A percentile compares a stretch with the other conserved stretches of the same genome.
Evolutionary conservation across 108 stramenopile species (phyloP).

Genomic region (Conticribra guillardii): DNA sequence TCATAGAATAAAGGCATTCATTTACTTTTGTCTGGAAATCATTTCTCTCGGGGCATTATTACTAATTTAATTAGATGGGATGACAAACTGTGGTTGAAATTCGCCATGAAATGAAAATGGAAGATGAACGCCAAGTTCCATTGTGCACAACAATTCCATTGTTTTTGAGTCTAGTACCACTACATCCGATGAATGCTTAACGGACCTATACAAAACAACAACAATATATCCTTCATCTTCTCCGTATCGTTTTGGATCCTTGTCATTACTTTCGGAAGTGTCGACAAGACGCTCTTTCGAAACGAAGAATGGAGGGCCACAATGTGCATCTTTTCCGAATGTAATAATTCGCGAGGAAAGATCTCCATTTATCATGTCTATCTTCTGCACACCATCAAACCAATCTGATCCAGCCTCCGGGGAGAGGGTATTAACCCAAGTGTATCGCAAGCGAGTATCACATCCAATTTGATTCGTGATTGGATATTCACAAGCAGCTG

Average conservation of each 20-base stretch:
- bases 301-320: conserved; percentile 41
- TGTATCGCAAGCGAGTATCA: conserved; percentile 17
- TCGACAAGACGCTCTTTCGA: conserved; percentile 13
- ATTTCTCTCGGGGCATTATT: too few relatives aligned
- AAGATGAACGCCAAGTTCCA: conserved; percentile 34
- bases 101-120: conserved; percentile 55
- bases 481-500: conserved; percentile 12
- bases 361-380: conserved; percentile 29
- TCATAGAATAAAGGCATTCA: too few relatives aligned
- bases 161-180: conserved; percentile 42
- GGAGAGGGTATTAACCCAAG: conserved; percentile 34
- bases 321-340: conserved; percentile 37
- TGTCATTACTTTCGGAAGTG: too few relatives aligned
- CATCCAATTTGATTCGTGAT: neutral
- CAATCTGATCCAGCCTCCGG: too few relatives aligned
- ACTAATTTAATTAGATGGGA: too few relatives aligned
- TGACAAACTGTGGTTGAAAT: conserved; percentile 10
- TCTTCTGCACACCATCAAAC: conserved; percentile 38
- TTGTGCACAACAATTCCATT: conserved; percentile 17
- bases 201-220: conserved; percentile 28
- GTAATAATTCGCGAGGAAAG: conserved; percentile 19
- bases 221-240: conserved; percentile 53
- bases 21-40: too few relatives aligned
- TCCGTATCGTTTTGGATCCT: neutral
- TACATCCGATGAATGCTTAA: conserved; percentile 38